Conservation (phyloP, 2,329 filamentous ascomycete genomes). For the Arthrobotrys entomopaga region DNA sequence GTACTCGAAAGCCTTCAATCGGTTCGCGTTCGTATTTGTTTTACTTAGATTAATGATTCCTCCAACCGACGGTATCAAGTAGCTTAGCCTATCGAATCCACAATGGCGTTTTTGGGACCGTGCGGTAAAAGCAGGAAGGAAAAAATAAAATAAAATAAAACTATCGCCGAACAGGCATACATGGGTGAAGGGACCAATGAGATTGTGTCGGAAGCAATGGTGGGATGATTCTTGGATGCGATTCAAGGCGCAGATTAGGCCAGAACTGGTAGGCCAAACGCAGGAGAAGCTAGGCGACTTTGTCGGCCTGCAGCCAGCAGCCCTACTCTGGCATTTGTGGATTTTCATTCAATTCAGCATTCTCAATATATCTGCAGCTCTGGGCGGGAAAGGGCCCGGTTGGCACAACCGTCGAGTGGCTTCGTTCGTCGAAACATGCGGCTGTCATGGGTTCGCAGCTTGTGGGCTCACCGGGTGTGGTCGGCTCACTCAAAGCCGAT, state of each 20-base stretch:
- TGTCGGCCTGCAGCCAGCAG: constrained; percentile 31
- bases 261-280: constrained; percentile 46
- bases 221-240: constrained; percentile 49
- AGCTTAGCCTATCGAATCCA: constrained; percentile 40
- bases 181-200: constrained; percentile 29
- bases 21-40: neutral
- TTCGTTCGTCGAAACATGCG: constrained; percentile 49
- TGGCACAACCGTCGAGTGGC: constrained; percentile 36
- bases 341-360: neutral
- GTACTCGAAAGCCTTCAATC: constrained; percentile 6
- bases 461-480: constrained; percentile 21
- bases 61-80: constrained; percentile 44
- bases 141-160: constrained; percentile 3
- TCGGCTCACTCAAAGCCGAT: constrained; percentile 39
- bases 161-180: constrained; percentile 54
- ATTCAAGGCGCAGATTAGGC: constrained; percentile 40
- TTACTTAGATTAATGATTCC: constrained; percentile 38
- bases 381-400: constrained; percentile 14
- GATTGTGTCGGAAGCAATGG: constrained; percentile 26
- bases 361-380: too few relatives aligned
- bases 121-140: constrained; percentile 16
- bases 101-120: constrained; percentile 41
- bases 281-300: constrained; percentile 45
- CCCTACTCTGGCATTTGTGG: constrained; percentile 10
- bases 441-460: constrained; percentile 51